Evolutionary conservation across 148 eudicot genomes (phyloP).

Genomic region (Vaccinium macrocarpon): DNA sequence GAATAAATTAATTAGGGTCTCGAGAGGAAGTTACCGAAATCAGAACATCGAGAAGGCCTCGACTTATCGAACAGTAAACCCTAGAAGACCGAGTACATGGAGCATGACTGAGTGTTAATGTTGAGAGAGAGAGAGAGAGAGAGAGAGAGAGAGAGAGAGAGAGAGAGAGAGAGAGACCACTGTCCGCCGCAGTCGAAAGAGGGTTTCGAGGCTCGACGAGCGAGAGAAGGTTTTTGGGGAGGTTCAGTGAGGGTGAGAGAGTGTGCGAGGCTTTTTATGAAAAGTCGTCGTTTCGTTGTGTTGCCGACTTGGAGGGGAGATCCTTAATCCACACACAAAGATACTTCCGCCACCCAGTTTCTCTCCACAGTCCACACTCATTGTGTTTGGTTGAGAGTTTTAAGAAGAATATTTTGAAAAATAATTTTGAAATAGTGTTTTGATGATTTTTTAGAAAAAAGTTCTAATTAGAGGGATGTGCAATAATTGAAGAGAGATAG

Average conservation of each 20-base stretch:
- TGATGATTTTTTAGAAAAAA: no score
- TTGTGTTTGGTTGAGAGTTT: no score
- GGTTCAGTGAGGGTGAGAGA: no score
- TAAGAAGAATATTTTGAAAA: no score
- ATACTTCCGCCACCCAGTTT: not conserved
- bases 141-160: not conserved
- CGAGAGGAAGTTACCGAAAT: conserved; percentile 8
- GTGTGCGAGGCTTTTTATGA: no score
- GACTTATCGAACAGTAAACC: not conserved
- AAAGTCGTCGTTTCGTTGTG: no score
- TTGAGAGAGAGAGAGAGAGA: not conserved
- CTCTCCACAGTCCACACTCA: no score
- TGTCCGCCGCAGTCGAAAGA: not conserved
- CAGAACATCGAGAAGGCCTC: not conserved
- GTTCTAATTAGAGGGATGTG: no score
- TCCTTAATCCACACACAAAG: not conserved
- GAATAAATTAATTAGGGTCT: not conserved
- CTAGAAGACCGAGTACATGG: not conserved
- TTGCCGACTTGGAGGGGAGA: not conserved
- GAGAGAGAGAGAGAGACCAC: not conserved
- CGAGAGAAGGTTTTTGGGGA: not conserved
- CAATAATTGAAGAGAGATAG: no score
- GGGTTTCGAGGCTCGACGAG: not conserved
- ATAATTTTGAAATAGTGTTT: no score
- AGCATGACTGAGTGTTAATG: not conserved